A percentile compares a stretch with the other conserved stretches of the same genome.
Conservation (phyloP, 768 basidiomycete genomes). For the Suillus decipiens region DNA sequence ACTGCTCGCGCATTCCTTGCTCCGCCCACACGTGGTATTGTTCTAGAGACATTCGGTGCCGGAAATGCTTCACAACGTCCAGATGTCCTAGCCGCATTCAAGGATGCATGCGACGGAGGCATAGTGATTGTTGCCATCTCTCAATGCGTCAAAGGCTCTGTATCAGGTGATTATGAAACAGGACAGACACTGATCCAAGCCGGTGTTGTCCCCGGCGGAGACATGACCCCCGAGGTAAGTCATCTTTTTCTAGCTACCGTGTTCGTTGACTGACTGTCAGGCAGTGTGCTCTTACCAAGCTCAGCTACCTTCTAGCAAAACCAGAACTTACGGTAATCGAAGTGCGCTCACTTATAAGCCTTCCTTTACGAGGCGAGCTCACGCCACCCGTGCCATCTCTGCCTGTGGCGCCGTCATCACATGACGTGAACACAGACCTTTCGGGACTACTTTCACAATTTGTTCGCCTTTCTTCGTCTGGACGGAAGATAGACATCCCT, state of each 20-base stretch:
- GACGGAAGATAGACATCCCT: slow-evolving; percentile 34
- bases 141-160: slow-evolving; percentile 86
- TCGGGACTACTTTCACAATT: slow-evolving; percentile 69
- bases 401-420: slow-evolving; percentile 41
- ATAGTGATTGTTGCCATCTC: slow-evolving; percentile 90
- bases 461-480: slow-evolving; percentile 56
- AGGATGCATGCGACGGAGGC: slow-evolving; percentile 79
- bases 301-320: slow-evolving; percentile 89
- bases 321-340: slow-evolving; percentile 66
- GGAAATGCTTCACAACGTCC: slow-evolving; percentile 87
- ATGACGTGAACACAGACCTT: slow-evolving; percentile 58
- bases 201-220: slow-evolving; percentile 84
- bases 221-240: slow-evolving; percentile 94
- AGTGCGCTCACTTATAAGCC: slow-evolving; percentile 73
- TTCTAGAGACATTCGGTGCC: slow-evolving; percentile 90
- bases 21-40: slow-evolving; percentile 76
- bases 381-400: slow-evolving; percentile 52
- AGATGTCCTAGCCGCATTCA: slow-evolving; percentile 75
- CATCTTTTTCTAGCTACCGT: not conserved
- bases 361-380: slow-evolving; percentile 87
- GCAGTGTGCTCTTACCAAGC: slow-evolving; percentile 87
- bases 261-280: slow-evolving; percentile 8
- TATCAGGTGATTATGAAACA: slow-evolving; percentile 82
- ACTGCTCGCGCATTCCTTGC: slow-evolving; percentile 77
- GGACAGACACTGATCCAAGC: slow-evolving; percentile 65